These are phyloP conservation scores for Podila epicladia DNA, from an alignment of 192 early-diverging fungal genomes.

Conservation along the genomic window DNA sequence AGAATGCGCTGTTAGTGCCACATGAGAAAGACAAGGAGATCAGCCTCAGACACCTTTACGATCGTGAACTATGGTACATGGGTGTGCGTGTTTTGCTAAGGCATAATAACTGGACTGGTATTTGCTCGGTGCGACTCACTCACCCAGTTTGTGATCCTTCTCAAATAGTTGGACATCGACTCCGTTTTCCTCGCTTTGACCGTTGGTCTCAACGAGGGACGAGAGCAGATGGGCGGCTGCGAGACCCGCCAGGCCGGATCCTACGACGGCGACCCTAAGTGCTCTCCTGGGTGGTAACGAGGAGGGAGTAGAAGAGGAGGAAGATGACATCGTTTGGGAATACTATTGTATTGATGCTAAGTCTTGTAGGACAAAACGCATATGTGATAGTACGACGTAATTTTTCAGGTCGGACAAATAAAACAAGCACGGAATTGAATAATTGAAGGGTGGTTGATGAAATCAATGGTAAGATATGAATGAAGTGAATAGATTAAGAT, in stretches of 20 bases:
- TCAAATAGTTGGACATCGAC: constrained; percentile 63
- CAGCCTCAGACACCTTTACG: too few species aligned
- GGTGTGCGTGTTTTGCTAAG: too few species aligned
- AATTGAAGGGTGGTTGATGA: too few species aligned
- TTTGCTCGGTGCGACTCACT: constrained; percentile 39
- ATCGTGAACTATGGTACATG: too few species aligned
- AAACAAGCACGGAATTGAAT: too few species aligned
- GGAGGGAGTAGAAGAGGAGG: not conserved
- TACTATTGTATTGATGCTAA: too few species aligned
- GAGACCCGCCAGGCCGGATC: constrained; percentile 61
- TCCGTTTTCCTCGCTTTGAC: constrained; percentile 14
- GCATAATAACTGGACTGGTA: too few species aligned
- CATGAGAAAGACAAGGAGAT: too few species aligned
- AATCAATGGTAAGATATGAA: too few species aligned
- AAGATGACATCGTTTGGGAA: not conserved
- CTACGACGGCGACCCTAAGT: constrained; percentile 58
- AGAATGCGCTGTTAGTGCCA: too few species aligned
- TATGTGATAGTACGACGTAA: not conserved
- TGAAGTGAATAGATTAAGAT: too few species aligned
- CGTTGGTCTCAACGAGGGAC: constrained; percentile 28
- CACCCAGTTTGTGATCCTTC: constrained; percentile 56
- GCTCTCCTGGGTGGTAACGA: not conserved
- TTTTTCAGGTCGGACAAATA: too few species aligned
- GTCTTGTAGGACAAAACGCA: not conserved
- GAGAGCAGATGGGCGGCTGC: constrained; percentile 56